phyloP scores from a whole-genome alignment of 1,284 basidiomycete genomes.

The Pisolithus thermaeus region DNA sequence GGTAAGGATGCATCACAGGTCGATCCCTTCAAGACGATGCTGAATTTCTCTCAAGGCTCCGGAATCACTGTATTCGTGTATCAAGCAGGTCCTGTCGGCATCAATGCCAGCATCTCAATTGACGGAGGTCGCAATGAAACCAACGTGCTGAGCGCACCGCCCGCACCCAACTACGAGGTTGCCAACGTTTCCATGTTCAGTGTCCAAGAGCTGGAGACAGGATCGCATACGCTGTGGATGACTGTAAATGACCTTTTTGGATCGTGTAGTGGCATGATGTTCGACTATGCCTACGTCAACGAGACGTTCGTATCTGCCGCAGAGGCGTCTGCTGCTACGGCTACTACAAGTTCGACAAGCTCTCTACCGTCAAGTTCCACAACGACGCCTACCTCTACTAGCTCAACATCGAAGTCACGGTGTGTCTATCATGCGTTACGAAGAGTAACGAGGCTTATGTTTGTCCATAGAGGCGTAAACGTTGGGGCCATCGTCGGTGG shows the following conservation, averaged over 20 bases:
- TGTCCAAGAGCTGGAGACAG: slow-evolving; percentile 13
- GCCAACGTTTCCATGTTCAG: slow-evolving; percentile 22
- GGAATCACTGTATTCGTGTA: slow-evolving; percentile 18
- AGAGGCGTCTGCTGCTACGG: background rate
- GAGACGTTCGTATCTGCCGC: slow-evolving; percentile 11
- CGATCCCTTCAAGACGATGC: background rate
- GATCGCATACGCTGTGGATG: slow-evolving; percentile 11
- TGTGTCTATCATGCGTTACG: slow-evolving; percentile 4
- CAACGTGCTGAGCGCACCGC: slow-evolving; percentile 13
- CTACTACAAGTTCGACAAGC: background rate
- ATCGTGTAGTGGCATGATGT: slow-evolving; percentile 21
- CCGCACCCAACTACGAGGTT: slow-evolving; percentile 14
- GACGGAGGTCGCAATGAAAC: slow-evolving; percentile 8
- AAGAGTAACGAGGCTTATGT: background rate
- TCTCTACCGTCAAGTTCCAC: background rate
- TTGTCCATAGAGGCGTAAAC: slow-evolving; percentile 2
- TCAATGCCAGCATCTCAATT: slow-evolving; percentile 17
- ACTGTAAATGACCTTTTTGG: slow-evolving; percentile 14
- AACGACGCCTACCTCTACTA: background rate
- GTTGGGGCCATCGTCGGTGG: slow-evolving; percentile 10
- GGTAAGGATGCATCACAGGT: slow-evolving; percentile 6
- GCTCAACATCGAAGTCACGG: slow-evolving; percentile 2
- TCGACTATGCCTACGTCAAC: slow-evolving; percentile 21
- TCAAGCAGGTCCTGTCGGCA: slow-evolving; percentile 18
- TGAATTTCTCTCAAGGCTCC: slow-evolving; percentile 9